phyloP scores from a whole-genome alignment of 257 asterid species.

The Solanum phureja region DNA sequence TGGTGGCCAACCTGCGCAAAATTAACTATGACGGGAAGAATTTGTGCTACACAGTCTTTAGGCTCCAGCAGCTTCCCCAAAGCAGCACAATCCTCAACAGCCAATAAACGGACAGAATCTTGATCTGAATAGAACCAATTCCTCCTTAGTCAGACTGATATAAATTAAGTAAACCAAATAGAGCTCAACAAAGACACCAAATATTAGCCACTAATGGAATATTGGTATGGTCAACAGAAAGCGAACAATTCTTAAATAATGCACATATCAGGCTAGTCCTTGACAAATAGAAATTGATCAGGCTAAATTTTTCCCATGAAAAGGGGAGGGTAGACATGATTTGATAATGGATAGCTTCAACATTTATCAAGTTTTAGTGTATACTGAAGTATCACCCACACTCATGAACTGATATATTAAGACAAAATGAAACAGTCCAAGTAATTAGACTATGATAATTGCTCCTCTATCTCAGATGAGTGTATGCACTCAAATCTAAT shows the following conservation, averaged over 20 bases:
- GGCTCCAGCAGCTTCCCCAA: slow-evolving; percentile 31
- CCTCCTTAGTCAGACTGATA: neutral
- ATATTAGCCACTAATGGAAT: neutral
- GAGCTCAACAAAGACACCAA: neutral
- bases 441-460: neutral
- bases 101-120: slow-evolving; percentile 36
- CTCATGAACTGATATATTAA: neutral
- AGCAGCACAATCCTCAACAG: slow-evolving; percentile 35
- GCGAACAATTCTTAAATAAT: neutral
- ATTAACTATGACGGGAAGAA: slow-evolving; percentile 31
- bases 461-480: neutral
- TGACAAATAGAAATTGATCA: neutral
- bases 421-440: neutral
- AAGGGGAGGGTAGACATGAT: neutral
- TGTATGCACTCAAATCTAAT: neutral
- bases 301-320: neutral
- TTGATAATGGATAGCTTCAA: neutral
- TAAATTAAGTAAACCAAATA: neutral
- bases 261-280: neutral
- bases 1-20: slow-evolving; percentile 25
- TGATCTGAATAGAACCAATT: slow-evolving; percentile 15
- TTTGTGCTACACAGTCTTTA: slow-evolving; percentile 30
- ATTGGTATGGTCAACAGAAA: neutral
- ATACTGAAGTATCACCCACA: neutral
- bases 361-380: neutral